Percentiles rank a stretch among this genome's conserved stretches.
Conservation (phyloP, 148 eudicot species). For the Rhododendron griersonianum region DNA sequence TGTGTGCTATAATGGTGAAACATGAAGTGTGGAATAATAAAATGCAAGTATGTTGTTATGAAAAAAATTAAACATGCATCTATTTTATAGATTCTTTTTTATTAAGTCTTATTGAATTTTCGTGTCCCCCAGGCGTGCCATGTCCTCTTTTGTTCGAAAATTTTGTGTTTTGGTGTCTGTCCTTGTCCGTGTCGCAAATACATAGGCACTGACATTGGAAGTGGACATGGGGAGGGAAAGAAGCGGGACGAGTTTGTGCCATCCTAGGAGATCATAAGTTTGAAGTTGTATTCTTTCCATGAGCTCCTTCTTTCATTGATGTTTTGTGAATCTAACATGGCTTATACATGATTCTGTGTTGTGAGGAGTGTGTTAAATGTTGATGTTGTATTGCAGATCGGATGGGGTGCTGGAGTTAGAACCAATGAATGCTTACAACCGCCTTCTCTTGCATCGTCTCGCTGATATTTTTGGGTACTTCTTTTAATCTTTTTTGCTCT, state of each 20-base stretch:
- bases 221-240: neutral
- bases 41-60: neutral
- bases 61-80: neutral
- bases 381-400: slow-evolving; percentile 39
- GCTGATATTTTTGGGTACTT: slow-evolving; percentile 93
- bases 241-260: neutral
- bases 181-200: neutral
- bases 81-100: no score
- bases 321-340: neutral
- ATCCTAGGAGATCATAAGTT: neutral
- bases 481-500: neutral
- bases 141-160: neutral
- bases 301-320: neutral
- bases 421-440: slow-evolving; percentile 89
- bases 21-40: neutral
- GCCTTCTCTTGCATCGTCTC: slow-evolving; percentile 90
- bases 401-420: slow-evolving; percentile 71
- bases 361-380: slow-evolving; percentile 6
- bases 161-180: neutral
- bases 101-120: neutral
- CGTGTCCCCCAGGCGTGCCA: neutral
- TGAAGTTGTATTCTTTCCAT: neutral
- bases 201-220: neutral
- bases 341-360: neutral
- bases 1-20: neutral